phyloP scores from a whole-genome alignment of 1,139 yeast species.

The Saccharomyces hybrid region DNA sequence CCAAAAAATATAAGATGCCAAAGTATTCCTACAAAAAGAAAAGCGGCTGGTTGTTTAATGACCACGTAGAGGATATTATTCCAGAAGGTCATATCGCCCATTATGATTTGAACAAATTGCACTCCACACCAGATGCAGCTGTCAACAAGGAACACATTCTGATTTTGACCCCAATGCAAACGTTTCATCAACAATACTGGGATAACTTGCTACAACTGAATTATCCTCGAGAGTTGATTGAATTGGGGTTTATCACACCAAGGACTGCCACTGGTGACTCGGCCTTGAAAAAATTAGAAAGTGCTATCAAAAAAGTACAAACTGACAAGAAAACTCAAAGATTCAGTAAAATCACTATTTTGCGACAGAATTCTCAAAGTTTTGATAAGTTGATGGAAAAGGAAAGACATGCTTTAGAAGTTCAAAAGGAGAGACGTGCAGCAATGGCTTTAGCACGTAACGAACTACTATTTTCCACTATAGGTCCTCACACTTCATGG shows the following conservation, averaged over 20 bases:
- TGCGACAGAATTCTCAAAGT: slow-evolving; percentile 83
- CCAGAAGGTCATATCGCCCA: slow-evolving; percentile 77
- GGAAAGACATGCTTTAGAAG: slow-evolving; percentile 67
- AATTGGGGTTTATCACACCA: slow-evolving; percentile 87
- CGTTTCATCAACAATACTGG: slow-evolving; percentile 83
- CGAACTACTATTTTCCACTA: slow-evolving; percentile 79
- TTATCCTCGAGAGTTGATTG: slow-evolving; percentile 79
- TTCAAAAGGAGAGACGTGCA: slow-evolving; percentile 83
- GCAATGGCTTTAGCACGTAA: slow-evolving; percentile 93
- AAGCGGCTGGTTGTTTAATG: slow-evolving; percentile 43
- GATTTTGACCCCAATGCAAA: slow-evolving; percentile 80
- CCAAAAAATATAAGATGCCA: slow-evolving; percentile 31
- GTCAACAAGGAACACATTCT: slow-evolving; percentile 73
- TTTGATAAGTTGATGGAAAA: slow-evolving; percentile 63
- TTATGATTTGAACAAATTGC: slow-evolving; percentile 71
- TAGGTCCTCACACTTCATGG: slow-evolving; percentile 89
- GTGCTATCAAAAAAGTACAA: slow-evolving; percentile 64
- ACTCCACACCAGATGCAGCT: slow-evolving; percentile 61
- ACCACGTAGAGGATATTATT: slow-evolving; percentile 39
- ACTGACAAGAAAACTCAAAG: slow-evolving; percentile 48
- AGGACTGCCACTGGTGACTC: slow-evolving; percentile 70
- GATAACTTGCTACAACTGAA: slow-evolving; percentile 60
- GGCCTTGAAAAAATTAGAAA: slow-evolving; percentile 63
- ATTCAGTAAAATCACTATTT: slow-evolving; percentile 72
- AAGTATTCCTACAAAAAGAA: slow-evolving; percentile 44